Evolutionary conservation across 495 filamentous ascomycete species (phyloP).

Genomic region (Xylaria palmicola): DNA sequence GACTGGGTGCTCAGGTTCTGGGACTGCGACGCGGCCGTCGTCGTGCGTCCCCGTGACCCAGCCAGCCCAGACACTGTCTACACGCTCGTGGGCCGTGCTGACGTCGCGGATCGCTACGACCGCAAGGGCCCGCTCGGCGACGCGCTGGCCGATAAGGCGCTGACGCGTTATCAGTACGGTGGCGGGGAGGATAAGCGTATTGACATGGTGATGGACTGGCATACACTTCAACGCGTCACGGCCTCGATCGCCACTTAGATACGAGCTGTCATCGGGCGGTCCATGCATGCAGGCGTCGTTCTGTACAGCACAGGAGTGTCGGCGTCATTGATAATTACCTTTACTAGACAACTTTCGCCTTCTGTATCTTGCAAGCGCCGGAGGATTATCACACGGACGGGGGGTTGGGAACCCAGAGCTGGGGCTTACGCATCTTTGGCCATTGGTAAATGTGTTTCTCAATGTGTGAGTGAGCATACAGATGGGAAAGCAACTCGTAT

Average conservation of each 20-base stretch:
- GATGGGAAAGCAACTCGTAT: too few relatives aligned
- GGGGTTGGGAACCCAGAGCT: too few relatives aligned
- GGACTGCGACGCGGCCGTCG: slow-evolving; percentile 25
- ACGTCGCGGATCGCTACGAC: slow-evolving; percentile 12
- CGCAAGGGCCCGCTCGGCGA: background rate
- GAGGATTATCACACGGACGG: too few relatives aligned
- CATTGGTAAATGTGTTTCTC: too few relatives aligned
- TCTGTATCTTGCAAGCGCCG: too few relatives aligned
- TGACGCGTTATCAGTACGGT: background rate
- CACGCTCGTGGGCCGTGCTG: slow-evolving; percentile 16
- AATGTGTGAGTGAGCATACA: too few relatives aligned
- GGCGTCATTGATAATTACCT: background rate
- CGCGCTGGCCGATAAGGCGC: background rate
- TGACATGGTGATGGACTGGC: background rate
- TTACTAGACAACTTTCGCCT: too few relatives aligned
- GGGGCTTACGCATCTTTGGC: too few relatives aligned
- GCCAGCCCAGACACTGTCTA: background rate
- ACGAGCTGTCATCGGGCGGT: background rate
- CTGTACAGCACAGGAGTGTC: background rate
- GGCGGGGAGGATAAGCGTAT: background rate
- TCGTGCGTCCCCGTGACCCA: slow-evolving; percentile 11
- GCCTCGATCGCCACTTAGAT: background rate
- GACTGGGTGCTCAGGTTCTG: slow-evolving; percentile 26
- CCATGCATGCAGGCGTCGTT: too few relatives aligned
- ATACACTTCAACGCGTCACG: slow-evolving; percentile 3